phyloP scores from a whole-genome alignment of 345 rosid species.

The Citrus hindsii region DNA sequence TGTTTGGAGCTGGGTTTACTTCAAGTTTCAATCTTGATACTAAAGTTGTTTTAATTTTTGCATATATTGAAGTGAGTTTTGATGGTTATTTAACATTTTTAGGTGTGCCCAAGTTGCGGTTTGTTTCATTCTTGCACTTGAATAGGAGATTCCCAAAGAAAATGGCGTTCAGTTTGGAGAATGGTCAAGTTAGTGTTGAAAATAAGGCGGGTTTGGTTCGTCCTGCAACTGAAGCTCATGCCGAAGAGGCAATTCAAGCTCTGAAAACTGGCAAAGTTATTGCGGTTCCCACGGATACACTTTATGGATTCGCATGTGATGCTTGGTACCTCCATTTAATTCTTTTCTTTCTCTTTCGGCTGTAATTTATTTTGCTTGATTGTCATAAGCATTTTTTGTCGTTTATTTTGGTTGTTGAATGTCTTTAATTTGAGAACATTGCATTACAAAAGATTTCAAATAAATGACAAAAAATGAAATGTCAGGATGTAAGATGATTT shows the following conservation, averaged over 20 bases:
- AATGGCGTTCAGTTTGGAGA: constrained; percentile 48
- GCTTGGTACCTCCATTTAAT: constrained; percentile 60
- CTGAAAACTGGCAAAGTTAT: constrained; percentile 73
- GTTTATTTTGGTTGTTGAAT: not conserved
- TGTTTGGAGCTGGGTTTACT: not conserved
- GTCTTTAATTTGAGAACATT: not conserved
- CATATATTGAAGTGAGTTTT: not conserved
- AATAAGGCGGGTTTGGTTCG: constrained; percentile 41
- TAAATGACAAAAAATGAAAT: not conserved
- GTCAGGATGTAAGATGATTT: no score
- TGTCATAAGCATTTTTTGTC: not conserved
- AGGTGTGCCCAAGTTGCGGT: constrained; percentile 39
- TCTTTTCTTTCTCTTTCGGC: not conserved
- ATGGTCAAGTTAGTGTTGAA: constrained; percentile 24
- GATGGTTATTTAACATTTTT: not conserved
- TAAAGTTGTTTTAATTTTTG: not conserved
- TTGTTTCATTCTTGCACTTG: constrained; percentile 26
- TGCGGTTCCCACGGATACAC: constrained; percentile 91
- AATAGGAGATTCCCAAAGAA: constrained; percentile 30
- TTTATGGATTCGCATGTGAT: constrained; percentile 93
- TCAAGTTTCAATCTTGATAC: not conserved
- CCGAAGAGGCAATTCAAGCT: constrained; percentile 66
- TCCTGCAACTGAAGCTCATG: constrained; percentile 56
- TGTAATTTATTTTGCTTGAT: not conserved
- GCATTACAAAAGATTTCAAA: not conserved